These are phyloP conservation scores for Diutina pseudorugosa DNA, from an alignment of 1,139 yeast species.

Conservation along the genomic window DNA sequence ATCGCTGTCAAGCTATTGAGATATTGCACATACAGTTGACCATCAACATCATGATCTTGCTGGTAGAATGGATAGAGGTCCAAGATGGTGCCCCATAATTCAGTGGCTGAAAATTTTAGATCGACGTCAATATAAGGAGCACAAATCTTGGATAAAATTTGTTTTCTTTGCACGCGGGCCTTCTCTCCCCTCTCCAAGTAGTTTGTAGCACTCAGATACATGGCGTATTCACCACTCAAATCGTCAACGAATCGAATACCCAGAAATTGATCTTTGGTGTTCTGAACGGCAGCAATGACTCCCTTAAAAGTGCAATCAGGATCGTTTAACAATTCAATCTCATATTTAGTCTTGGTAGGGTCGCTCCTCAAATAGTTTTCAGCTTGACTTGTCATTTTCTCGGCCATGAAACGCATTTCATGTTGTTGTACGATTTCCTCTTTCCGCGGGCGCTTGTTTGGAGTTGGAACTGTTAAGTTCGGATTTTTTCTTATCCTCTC, in stretches of 20 bases:
- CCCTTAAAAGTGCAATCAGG: neutral
- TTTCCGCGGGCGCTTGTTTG: neutral
- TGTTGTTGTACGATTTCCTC: neutral
- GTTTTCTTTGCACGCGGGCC: neutral
- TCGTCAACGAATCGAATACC: neutral
- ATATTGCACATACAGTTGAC: neutral
- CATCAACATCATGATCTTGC: neutral
- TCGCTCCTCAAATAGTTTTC: neutral
- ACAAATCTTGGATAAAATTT: neutral
- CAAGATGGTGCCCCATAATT: neutral
- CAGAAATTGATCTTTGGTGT: neutral
- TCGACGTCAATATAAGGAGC: neutral
- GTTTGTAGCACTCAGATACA: neutral
- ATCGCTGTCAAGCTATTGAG: neutral
- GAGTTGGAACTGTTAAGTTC: neutral
- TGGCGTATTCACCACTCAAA: neutral
- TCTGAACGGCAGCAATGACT: neutral
- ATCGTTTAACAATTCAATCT: neutral
- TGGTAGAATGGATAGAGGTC: neutral
- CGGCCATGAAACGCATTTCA: neutral
- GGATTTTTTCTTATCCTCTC: neutral
- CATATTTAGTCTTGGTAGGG: neutral
- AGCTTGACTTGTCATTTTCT: neutral
- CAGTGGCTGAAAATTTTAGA: neutral
- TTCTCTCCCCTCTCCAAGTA: neutral